phyloP scores from a whole-genome alignment of 257 asterid genomes.

The Forsythia suspensa region DNA sequence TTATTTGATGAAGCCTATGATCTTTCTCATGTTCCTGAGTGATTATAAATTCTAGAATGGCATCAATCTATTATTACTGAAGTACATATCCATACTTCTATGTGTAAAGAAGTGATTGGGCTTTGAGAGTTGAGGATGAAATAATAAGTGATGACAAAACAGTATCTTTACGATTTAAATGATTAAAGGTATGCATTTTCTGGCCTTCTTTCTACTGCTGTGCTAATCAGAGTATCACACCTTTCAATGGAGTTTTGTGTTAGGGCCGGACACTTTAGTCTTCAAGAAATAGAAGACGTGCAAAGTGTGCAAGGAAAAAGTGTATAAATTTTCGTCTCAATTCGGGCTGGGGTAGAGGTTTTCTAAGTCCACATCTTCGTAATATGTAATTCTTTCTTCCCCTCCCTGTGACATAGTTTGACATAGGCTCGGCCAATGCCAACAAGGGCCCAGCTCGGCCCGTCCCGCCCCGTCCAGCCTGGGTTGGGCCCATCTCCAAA shows the following conservation, averaged over 20 bases:
- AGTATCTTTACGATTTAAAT: background rate
- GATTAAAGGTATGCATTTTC: background rate
- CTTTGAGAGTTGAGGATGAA: conserved; percentile 1
- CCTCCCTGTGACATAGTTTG: background rate
- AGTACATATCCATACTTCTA: background rate
- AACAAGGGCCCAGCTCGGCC: no score
- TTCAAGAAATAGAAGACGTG: background rate
- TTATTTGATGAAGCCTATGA: conserved; percentile 8
- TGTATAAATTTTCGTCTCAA: background rate
- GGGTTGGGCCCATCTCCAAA: no score
- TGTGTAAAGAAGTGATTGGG: background rate
- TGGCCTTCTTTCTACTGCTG: background rate
- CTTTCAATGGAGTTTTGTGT: background rate
- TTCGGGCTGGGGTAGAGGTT: background rate
- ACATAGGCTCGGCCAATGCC: background rate
- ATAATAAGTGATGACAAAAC: background rate
- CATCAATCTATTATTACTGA: background rate
- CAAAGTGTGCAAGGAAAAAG: background rate
- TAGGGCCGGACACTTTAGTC: background rate
- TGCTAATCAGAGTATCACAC: background rate
- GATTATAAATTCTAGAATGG: conserved; percentile 4
- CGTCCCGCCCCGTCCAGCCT: no score
- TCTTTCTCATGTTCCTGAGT: background rate
- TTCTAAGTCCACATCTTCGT: background rate
- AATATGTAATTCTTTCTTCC: background rate